Base-by-base conservation (phyloP, 2,329 filamentous ascomycete genomes). In the Stagonosporopsis vannaccii region DNA sequence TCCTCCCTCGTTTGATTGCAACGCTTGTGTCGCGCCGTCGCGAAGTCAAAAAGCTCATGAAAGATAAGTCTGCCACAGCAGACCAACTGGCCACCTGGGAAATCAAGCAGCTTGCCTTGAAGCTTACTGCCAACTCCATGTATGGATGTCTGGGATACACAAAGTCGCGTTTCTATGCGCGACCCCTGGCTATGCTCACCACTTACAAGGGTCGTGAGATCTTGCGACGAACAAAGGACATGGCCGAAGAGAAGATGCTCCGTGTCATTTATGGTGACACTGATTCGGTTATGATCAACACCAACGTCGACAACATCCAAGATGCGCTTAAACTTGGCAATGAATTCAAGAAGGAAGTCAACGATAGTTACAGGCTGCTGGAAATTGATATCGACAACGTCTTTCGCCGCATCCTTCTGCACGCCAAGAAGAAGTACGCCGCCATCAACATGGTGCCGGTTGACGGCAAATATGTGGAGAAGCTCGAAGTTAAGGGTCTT, bases 221-320 rank as follows among this genome's bases (percentile, higher is more conserved):
- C 85, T 82, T 99, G 56, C 87, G 91, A 62, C 96, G 91, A 73
- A 99, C 95, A 53, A 99, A 98, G 77, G 93, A 96, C 50, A 85
- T 99, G 59, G 95, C 95, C 9, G 95, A 99, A 78, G 91, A 87
- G 69, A 93, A 90, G 66, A 89, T 92, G 57, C 84, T 99, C 26
- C 90, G 95, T 70, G 95, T 99, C 75, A 98, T 99, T 61, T 99
- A 99, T 69, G 95, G 95, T 80, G 95, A 99, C 78, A 99, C 95
- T 12, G 95, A 99, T 78, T 99, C 95, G 8, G 95, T 99, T 78
- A 99, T 99, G 95, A 98, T 99, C 81, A 99, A 99, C 72, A 96
- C 95, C 61, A 98, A 98, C 71, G 92, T 95, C 51, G 91, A 97
- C 77, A 96, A 90, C 64, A 90, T 98, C 26, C 87, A 90, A 28